These are phyloP conservation scores for Solanum rostratum DNA, from an alignment of 257 asterid genomes.

Conservation along the genomic window DNA sequence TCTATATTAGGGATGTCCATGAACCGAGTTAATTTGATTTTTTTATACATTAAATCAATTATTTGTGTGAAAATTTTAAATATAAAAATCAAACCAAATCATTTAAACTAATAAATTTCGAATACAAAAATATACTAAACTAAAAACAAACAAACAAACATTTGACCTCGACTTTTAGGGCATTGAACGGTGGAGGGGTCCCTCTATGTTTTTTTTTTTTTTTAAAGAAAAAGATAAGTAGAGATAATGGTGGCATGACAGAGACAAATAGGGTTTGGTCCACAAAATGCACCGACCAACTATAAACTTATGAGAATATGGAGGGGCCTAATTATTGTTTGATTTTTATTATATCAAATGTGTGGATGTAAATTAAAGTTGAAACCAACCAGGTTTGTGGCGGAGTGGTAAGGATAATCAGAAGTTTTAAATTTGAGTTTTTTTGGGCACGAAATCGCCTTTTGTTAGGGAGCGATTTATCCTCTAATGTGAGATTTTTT, in stretches of 20 bases:
- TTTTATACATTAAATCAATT: too few relatives aligned
- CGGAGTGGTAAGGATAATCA: too few relatives aligned
- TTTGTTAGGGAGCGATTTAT: neutral
- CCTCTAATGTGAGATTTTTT: too few relatives aligned
- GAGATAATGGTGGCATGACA: neutral
- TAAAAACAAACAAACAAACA: neutral
- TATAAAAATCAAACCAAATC: too few relatives aligned
- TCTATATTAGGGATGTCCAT: too few relatives aligned
- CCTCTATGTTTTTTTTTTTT: neutral
- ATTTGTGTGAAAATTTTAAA: too few relatives aligned
- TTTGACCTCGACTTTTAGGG: conserved; percentile 23
- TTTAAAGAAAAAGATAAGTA: neutral
- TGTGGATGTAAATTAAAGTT: conserved; percentile 6
- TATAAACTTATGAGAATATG: neutral
- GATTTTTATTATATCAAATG: neutral
- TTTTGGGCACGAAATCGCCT: too few relatives aligned
- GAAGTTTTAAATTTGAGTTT: rapidly evolving
- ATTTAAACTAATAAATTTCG: neutral
- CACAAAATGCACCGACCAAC: conserved; percentile 34
- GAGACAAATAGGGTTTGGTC: conserved; percentile 5
- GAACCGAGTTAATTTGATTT: too few relatives aligned
- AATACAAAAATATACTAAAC: neutral
- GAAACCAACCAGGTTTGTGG: too few relatives aligned
- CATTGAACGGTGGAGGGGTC: neutral
- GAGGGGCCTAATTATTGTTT: neutral